Percentiles rank a stretch among this genome's conserved stretches.
phyloP scores from a whole-genome alignment of 2,329 filamentous ascomycete genomes.

The Lachnellula willkommii region DNA sequence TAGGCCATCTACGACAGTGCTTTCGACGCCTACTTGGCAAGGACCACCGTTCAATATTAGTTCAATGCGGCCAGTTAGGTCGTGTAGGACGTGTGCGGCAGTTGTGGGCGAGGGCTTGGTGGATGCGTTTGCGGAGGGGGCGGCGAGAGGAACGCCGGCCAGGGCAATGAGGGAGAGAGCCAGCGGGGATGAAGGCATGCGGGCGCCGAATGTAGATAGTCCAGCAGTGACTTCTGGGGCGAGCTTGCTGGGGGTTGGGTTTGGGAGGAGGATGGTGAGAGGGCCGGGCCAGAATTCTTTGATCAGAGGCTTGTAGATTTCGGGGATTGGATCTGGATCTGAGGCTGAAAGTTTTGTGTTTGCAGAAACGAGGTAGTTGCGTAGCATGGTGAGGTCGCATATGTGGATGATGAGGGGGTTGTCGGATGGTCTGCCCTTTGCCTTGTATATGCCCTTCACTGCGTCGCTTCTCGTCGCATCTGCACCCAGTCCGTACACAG shows the following conservation, averaged over 20 bases:
- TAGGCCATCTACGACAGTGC: conserved; percentile 90
- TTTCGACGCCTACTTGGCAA: conserved; percentile 88
- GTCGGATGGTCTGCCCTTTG: conserved; percentile 85
- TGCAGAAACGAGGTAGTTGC: conserved; percentile 17
- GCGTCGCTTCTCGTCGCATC: conserved; percentile 82
- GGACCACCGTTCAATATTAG: conserved; percentile 84
- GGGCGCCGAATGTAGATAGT: conserved; percentile 76
- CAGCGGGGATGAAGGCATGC: conserved; percentile 82
- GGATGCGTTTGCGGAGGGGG: conserved; percentile 89
- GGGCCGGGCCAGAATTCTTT: conserved; percentile 89
- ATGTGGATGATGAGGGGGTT: conserved; percentile 95
- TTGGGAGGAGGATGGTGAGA: conserved; percentile 81
- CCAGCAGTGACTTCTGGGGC: conserved; percentile 91
- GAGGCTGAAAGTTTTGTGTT: conserved; percentile 10
- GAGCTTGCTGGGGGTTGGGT: conserved; percentile 62
- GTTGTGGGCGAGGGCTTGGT: conserved; percentile 89
- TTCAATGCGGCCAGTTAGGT: conserved; percentile 75
- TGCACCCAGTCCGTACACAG: conserved; percentile 93
- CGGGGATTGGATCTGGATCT: conserved; percentile 30
- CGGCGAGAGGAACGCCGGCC: conserved; percentile 73
- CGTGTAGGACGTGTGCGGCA: conserved; percentile 82
- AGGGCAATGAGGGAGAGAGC: conserved; percentile 82
- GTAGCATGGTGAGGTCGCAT: conserved; percentile 54
- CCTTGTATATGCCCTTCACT: conserved; percentile 85
- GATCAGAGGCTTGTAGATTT: conserved; percentile 67